phyloP scores from a whole-genome alignment of 2,329 filamentous ascomycete genomes.

The Drechslerella coelobrocha region DNA sequence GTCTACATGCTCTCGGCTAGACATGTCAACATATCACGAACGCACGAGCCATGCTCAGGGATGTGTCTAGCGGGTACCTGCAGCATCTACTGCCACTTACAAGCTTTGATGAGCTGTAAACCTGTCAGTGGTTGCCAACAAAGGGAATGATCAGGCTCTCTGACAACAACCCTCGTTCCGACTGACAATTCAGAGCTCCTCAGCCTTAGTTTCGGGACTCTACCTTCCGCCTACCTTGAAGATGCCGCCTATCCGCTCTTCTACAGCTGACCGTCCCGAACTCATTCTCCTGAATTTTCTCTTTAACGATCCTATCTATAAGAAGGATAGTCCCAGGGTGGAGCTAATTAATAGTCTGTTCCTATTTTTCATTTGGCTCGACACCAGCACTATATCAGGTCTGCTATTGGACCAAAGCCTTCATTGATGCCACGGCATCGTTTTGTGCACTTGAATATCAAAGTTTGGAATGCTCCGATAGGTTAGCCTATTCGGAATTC shows the following conservation, averaged over 20 bases:
- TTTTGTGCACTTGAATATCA: background rate
- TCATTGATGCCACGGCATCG: background rate
- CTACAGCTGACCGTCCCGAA: background rate
- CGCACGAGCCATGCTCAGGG: slow-evolving; percentile 14
- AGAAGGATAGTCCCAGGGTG: too few species aligned
- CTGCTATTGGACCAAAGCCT: background rate
- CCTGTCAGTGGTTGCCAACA: slow-evolving; percentile 39
- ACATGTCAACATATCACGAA: background rate
- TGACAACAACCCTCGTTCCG: slow-evolving; percentile 28
- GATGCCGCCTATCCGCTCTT: background rate
- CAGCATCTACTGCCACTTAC: slow-evolving; percentile 27
- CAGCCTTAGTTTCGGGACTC: background rate
- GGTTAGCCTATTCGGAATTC: background rate
- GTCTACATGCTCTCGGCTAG: slow-evolving; percentile 1
- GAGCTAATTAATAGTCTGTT: too few species aligned
- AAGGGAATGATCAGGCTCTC: slow-evolving; percentile 19
- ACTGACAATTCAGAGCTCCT: slow-evolving; percentile 17
- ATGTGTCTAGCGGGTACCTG: slow-evolving; percentile 41
- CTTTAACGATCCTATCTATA: too few species aligned
- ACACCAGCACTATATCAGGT: background rate
- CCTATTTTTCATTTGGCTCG: background rate
- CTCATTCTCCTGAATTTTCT: too few species aligned
- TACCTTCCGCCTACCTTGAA: background rate
- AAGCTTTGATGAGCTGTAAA: slow-evolving; percentile 46
- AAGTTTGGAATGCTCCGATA: background rate